phyloP scores from a whole-genome alignment of 2,329 filamentous ascomycete genomes.

The Cytospora chrysosperma region DNA sequence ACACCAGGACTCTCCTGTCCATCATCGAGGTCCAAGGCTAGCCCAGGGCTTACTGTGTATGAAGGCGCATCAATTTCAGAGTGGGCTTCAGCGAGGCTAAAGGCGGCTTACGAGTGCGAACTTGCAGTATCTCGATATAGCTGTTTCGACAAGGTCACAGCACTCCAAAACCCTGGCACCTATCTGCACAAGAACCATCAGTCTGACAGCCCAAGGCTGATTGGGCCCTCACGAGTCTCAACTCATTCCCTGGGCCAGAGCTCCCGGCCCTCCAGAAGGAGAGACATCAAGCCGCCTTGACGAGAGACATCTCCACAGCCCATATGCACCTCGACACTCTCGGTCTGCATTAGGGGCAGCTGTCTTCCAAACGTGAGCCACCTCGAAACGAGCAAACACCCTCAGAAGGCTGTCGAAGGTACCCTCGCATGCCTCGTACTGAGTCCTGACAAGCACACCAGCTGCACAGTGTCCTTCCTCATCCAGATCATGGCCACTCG shows the following conservation, averaged over 20 bases:
- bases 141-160: neutral
- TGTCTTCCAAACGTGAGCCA: neutral
- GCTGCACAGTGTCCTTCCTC: conserved; percentile 5
- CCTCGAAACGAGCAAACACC: neutral
- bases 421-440: conserved; percentile 1
- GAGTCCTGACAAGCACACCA: conserved; percentile 1
- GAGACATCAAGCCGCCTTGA: conserved; percentile 17
- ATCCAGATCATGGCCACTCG: conserved; percentile 10
- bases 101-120: neutral
- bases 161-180: neutral
- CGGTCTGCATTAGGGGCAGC: conserved; percentile 16
- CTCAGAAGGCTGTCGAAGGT: neutral
- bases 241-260: neutral
- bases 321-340: conserved; percentile 14
- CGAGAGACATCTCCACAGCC: conserved; percentile 16
- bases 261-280: conserved; percentile 14
- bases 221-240: neutral
- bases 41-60: neutral
- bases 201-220: neutral
- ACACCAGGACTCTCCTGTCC: neutral
- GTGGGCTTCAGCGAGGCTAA: neutral
- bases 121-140: neutral
- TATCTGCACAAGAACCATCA: neutral
- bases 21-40: neutral
- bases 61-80: neutral